Percentiles rank a stretch among this genome's conserved stretches.
Evolutionary conservation across 2,329 filamentous ascomycete species (phyloP).

Genomic region (Ceratocystis cacaofunesta): DNA sequence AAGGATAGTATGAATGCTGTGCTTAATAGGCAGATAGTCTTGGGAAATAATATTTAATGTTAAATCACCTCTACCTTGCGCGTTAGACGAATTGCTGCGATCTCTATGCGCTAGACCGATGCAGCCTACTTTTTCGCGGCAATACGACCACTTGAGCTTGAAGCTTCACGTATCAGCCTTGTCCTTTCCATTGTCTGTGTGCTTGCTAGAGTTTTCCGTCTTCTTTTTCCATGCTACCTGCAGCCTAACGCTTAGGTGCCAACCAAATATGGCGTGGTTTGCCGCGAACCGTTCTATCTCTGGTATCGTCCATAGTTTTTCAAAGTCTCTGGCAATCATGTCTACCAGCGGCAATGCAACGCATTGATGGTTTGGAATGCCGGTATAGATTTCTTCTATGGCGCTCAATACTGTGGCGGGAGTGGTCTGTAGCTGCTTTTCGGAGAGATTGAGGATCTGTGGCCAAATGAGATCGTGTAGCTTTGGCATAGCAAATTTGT

Average conservation of each 20-base stretch:
- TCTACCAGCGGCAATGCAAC: neutral
- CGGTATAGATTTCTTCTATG: neutral
- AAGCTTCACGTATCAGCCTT: no score
- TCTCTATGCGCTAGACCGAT: no score
- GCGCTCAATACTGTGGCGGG: neutral
- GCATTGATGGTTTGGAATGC: neutral
- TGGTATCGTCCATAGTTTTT: neutral
- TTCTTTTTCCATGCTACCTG: neutral
- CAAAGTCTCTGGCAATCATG: neutral
- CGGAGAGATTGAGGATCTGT: neutral
- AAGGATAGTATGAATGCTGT: no score
- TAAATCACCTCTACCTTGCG: no score
- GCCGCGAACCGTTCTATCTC: neutral
- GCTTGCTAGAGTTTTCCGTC: neutral
- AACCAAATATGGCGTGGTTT: neutral
- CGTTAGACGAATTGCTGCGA: no score
- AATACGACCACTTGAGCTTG: no score
- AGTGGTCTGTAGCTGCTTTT: neutral
- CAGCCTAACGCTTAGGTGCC: slow-evolving; percentile 1
- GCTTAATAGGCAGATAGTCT: neutral
- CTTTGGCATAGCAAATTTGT: neutral
- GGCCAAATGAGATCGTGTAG: neutral
- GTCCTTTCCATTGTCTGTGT: neutral
- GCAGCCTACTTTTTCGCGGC: no score
- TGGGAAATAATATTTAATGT: no score